A percentile compares a stretch with the other conserved stretches of the same genome.
Conservation (phyloP, 257 asterid genomes). For the Cruciata laevipes region DNA sequence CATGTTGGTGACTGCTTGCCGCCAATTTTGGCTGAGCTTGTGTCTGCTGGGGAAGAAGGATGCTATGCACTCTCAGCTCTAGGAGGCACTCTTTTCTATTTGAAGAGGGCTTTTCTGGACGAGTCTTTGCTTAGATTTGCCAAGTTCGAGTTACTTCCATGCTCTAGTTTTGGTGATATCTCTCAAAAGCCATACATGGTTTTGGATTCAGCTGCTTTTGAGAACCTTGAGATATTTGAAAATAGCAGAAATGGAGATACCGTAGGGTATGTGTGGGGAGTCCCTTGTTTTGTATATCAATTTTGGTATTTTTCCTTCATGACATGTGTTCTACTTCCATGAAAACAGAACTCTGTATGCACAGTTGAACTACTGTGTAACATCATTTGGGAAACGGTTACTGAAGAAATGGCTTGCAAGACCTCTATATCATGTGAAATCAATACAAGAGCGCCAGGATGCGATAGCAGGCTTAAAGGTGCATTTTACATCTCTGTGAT, state of each 20-base stretch:
- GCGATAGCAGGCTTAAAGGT: constrained; percentile 88
- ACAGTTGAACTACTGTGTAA: constrained; percentile 80
- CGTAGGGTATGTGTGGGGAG: constrained; percentile 55
- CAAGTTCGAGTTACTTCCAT: constrained; percentile 79
- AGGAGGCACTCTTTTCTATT: constrained; percentile 82
- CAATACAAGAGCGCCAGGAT: constrained; percentile 86
- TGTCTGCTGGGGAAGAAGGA: constrained; percentile 68
- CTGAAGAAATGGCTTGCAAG: constrained; percentile 90
- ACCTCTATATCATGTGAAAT: constrained; percentile 66
- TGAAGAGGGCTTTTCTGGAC: constrained; percentile 83
- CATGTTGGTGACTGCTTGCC: constrained; percentile 49
- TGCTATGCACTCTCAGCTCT: constrained; percentile 87
- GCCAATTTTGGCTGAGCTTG: constrained; percentile 52
- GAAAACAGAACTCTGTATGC: constrained; percentile 65
- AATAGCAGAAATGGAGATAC: constrained; percentile 84
- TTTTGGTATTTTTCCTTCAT: neutral
- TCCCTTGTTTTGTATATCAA: constrained; percentile 12
- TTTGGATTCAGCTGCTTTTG: constrained; percentile 92
- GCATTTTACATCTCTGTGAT: constrained; percentile 19
- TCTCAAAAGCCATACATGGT: constrained; percentile 65
- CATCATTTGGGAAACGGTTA: constrained; percentile 88
- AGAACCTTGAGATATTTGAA: constrained; percentile 94
- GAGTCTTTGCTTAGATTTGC: constrained; percentile 83
- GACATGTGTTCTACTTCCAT: constrained; percentile 6
- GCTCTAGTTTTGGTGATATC: constrained; percentile 60